A percentile compares a stretch with the other conserved stretches of the same genome.
Evolutionary conservation across 768 basidiomycete species (phyloP).

Genomic region (Pilatotrama ljubarskyi): DNA sequence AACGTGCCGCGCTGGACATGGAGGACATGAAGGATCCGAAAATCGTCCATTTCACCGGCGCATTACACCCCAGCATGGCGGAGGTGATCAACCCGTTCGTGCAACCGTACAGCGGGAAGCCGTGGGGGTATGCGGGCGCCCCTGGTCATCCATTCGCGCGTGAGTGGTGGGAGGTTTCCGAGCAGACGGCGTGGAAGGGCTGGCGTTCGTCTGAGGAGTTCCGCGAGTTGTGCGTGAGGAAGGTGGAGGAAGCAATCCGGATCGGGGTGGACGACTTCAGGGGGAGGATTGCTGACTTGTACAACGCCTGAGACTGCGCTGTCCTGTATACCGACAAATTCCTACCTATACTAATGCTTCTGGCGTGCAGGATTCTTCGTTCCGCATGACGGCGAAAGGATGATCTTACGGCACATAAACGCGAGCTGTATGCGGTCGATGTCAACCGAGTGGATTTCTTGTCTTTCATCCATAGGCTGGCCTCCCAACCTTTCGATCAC

Average conservation of each 20-base stretch:
- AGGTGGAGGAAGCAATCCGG: conserved; percentile 20
- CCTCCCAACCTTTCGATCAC: no score
- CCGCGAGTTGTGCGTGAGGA: conserved; percentile 18
- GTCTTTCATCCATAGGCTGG: no score
- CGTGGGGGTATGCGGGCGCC: conserved; percentile 56
- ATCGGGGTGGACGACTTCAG: not conserved
- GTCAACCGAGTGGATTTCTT: no score
- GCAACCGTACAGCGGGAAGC: conserved; percentile 56
- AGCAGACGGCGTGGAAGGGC: conserved; percentile 46
- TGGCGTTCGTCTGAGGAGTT: conserved; percentile 31
- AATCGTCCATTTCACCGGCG: conserved; percentile 62
- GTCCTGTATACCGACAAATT: no score
- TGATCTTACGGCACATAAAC: no score
- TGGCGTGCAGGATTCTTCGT: no score
- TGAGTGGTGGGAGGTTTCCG: conserved; percentile 49
- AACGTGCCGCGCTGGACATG: conserved; percentile 37
- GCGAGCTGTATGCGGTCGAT: no score
- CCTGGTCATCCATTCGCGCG: conserved; percentile 49
- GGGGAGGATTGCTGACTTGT: not conserved
- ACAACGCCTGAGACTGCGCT: no score
- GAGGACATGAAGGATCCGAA: conserved; percentile 40
- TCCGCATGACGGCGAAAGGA: no score
- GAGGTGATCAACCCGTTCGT: conserved; percentile 50
- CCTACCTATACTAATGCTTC: no score
- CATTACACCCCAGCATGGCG: conserved; percentile 47